Evolutionary conservation across 208 protist species (phyloP).

Genomic region (Acanthamoeba castellanii): DNA sequence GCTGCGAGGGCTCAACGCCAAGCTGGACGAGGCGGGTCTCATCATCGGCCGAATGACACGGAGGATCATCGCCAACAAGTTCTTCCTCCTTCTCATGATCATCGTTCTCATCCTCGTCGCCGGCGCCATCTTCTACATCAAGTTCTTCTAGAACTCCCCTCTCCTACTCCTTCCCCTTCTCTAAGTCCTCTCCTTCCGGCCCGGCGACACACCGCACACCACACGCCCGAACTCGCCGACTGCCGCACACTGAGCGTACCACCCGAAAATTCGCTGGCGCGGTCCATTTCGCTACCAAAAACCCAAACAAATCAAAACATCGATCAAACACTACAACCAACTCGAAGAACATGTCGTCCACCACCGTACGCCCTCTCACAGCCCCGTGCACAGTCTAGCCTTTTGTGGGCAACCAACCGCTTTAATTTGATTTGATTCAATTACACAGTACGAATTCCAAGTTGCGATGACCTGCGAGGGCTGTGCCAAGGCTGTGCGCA

Average conservation of each 20-base stretch:
- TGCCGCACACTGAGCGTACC: constrained; percentile 78
- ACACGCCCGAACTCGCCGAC: too few species aligned
- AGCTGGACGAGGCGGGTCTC: constrained; percentile 18
- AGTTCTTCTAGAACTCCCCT: constrained; percentile 81
- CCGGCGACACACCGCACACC: too few species aligned
- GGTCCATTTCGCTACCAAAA: not conserved
- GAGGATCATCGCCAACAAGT: constrained; percentile 68
- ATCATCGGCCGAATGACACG: constrained; percentile 58
- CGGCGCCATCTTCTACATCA: constrained; percentile 46
- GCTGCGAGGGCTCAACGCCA: constrained; percentile 43
- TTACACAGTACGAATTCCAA: constrained; percentile 8
- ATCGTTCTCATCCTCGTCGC: constrained; percentile 47
- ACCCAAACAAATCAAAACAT: not conserved
- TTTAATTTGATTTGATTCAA: not conserved
- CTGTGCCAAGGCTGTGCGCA: constrained; percentile 37
- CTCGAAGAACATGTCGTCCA: not conserved
- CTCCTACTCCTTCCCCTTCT: constrained; percentile 48
- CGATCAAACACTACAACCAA: not conserved
- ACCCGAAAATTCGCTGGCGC: not conserved
- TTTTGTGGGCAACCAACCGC: too few species aligned
- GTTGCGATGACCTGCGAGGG: constrained; percentile 51
- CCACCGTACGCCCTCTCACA: not conserved
- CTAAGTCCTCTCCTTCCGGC: not conserved
- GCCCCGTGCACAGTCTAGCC: too few species aligned
- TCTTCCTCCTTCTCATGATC: constrained; percentile 54